Evolutionary conservation across 2,329 filamentous ascomycete genomes (phyloP), one percentile per base, ranked within the genome.

Genomic region (Mariannaea elegans): DNA sequence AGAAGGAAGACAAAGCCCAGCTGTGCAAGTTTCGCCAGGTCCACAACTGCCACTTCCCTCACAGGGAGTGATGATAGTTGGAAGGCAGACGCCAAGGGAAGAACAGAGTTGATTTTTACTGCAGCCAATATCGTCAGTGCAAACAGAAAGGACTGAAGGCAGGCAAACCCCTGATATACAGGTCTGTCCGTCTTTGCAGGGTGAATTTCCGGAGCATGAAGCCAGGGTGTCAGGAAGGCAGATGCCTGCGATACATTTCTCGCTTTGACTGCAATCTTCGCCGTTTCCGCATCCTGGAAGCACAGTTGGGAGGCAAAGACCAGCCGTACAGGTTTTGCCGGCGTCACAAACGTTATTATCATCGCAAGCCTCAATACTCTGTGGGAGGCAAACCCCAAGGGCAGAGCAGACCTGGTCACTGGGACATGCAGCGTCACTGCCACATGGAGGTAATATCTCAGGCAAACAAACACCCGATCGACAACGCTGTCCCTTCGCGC

Each of bases 81-180:
- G 27, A 31, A 31, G 27, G 27, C 27, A 31, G 27, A 31, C 27
- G 12, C 27, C 27, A 31, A 21, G 6, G 54, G 47, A 6, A 24
- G 38, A 18, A 4, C 54, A 57, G 12, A 39, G 23, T 16, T 45
- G 38, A 16, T 7, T 18, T 6, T 29, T 23, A 6, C 23, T 16
- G 7, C 54, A 50, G 4, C n/a, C 23, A 18, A 38, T 12, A 4
- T 42, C 12, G 12, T 31, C 27, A 31, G 27, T 31, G 27, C 27
- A 16, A 19, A 4, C n/a, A 50, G 13, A 2, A n/a, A 31, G 13
- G 13, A 10, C 1, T 45, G 54, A 1, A 56, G 19, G n/a, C 54
- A 56, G n/a, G n/a, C 8, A 56, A 8, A 6, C 54, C 46, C 8
- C 23, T 41, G 4, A n/a, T n/a, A 56, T 8, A 16, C 54, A 56